phyloP scores from a whole-genome alignment of 306 rosid genomes.

The Mucuna pruriens region DNA sequence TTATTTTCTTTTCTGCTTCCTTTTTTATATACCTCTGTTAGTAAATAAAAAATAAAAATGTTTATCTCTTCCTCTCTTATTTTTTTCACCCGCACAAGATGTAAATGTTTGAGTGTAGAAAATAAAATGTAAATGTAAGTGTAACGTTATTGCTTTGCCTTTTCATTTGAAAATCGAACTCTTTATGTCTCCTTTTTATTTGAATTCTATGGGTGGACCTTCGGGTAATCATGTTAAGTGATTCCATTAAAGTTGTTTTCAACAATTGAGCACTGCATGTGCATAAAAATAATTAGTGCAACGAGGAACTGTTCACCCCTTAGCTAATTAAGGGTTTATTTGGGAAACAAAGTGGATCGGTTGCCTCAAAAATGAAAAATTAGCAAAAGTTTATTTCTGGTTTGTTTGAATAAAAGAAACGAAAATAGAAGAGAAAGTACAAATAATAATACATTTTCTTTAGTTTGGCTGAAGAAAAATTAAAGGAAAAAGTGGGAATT shows the following conservation, averaged over 20 bases:
- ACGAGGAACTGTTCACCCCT: not conserved
- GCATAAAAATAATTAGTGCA: not conserved
- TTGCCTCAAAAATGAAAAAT: not conserved
- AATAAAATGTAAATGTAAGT: not conserved
- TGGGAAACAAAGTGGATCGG: not conserved
- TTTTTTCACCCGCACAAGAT: not conserved
- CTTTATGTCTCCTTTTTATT: slow-evolving; percentile 11
- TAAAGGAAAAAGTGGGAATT: too few relatives aligned
- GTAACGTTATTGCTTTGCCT: not conserved
- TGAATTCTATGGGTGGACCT: slow-evolving; percentile 21
- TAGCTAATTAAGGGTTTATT: not conserved
- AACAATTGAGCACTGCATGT: slow-evolving; percentile 7
- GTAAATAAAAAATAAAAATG: too few relatives aligned
- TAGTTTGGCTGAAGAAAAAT: not conserved
- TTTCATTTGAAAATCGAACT: not conserved
- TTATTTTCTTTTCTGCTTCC: too few relatives aligned
- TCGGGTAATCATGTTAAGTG: slow-evolving; percentile 5
- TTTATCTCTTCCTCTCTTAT: too few relatives aligned
- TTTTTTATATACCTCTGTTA: not conserved
- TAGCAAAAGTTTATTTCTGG: too few relatives aligned
- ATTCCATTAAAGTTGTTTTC: not conserved
- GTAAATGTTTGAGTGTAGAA: not conserved
- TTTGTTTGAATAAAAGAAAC: too few relatives aligned
- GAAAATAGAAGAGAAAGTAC: not conserved
- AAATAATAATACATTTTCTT: not conserved